These are phyloP conservation scores for Pascua guehoae DNA, from an alignment of 1,284 basidiomycete genomes.

Conservation along the genomic window DNA sequence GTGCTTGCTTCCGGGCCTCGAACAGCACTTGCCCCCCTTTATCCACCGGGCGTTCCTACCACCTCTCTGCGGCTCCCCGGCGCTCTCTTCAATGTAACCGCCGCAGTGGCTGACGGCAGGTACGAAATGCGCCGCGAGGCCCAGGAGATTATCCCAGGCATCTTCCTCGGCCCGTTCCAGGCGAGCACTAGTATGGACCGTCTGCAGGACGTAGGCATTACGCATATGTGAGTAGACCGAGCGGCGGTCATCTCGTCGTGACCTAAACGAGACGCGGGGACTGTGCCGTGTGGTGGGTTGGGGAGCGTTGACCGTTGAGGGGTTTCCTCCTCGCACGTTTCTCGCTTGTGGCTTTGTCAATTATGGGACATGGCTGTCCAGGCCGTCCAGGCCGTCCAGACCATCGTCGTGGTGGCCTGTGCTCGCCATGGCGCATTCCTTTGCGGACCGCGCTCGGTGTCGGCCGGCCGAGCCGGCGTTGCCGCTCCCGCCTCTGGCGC, in stretches of 20 bases:
- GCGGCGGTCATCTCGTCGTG: not conserved
- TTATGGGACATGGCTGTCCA: not conserved
- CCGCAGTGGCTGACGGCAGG: conserved; percentile 49
- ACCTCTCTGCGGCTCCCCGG: not conserved
- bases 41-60: not conserved
- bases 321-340: too few species aligned
- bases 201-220: conserved; percentile 64
- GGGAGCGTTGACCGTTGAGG: too few species aligned
- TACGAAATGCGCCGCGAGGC: conserved; percentile 94
- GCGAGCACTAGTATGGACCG: conserved; percentile 72
- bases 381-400: too few species aligned
- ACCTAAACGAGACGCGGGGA: not conserved
- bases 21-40: not conserved
- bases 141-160: conserved; percentile 80
- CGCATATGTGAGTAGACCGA: conserved; percentile 69
- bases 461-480: too few species aligned
- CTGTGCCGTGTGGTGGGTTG: not conserved
- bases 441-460: too few species aligned
- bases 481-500: too few species aligned
- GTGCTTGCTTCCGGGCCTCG: not conserved
- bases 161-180: conserved; percentile 83
- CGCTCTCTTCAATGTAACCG: not conserved
- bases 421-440: too few species aligned
- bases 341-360: not conserved
- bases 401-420: too few species aligned